Percentiles rank a stretch among this genome's conserved stretches.
Conservation (phyloP, 73 alveolate species). For the Symbiodinium natans region DNA sequence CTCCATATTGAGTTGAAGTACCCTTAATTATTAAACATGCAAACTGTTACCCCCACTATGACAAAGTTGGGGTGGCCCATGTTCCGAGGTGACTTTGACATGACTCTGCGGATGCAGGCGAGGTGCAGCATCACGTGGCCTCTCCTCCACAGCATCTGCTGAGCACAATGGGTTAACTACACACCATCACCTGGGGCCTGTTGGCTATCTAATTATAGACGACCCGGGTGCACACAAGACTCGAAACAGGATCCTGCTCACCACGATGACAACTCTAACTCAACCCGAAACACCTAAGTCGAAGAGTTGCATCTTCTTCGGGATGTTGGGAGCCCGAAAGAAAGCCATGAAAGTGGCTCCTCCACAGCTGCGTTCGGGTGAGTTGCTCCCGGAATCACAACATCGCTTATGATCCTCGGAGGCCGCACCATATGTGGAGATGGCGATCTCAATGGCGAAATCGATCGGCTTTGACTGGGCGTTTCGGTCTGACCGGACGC, state of each 20-base stretch:
- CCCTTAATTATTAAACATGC: too few species aligned
- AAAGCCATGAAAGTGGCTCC: not conserved
- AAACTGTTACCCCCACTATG: too few species aligned
- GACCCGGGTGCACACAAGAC: too few species aligned
- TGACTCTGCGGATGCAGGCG: not conserved
- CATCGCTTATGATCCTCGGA: not conserved
- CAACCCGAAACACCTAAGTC: too few species aligned
- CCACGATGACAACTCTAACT: too few species aligned
- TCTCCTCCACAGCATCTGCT: not conserved
- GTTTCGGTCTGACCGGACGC: not conserved
- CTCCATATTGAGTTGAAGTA: too few species aligned
- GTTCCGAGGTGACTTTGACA: too few species aligned
- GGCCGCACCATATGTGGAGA: not conserved
- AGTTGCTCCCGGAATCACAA: not conserved
- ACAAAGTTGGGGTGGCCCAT: too few species aligned
- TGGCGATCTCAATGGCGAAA: constrained; percentile 17
- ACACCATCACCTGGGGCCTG: not conserved
- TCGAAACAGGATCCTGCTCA: too few species aligned
- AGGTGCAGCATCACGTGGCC: not conserved
- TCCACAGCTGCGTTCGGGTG: not conserved
- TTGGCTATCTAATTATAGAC: too few species aligned
- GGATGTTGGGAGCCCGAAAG: too few species aligned
- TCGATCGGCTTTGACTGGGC: not conserved
- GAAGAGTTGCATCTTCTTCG: too few species aligned
- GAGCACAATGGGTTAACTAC: not conserved